These are phyloP conservation scores for Thelephora terrestris DNA, from an alignment of 1,284 basidiomycete genomes.

Conservation along the genomic window DNA sequence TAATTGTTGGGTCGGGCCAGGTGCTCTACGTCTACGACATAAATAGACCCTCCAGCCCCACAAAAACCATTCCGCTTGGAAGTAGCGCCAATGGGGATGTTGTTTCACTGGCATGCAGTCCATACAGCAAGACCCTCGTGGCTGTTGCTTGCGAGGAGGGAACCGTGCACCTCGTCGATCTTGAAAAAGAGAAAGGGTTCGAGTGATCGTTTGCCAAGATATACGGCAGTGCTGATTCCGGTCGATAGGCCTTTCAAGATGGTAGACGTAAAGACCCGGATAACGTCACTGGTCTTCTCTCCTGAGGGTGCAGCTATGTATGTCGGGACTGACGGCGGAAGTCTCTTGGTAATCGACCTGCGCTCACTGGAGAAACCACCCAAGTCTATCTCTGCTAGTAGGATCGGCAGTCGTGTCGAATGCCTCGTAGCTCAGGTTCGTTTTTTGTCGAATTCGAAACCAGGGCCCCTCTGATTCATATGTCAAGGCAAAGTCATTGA, in stretches of 20 bases:
- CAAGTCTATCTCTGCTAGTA: conserved; percentile 39
- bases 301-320: conserved; percentile 57
- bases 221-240: neutral
- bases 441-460: conserved; percentile 17
- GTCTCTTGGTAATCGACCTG: conserved; percentile 49
- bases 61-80: conserved; percentile 39
- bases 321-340: conserved; percentile 52
- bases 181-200: conserved; percentile 66
- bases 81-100: conserved; percentile 40
- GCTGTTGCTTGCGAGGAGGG: conserved; percentile 46
- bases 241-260: conserved; percentile 42
- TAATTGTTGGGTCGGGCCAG: conserved; percentile 44
- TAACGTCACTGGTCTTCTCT: conserved; percentile 55
- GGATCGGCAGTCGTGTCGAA: conserved; percentile 34
- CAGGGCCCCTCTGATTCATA: too few relatives aligned
- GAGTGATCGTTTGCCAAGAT: conserved; percentile 13
- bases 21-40: conserved; percentile 54
- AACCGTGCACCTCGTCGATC: conserved; percentile 45
- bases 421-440: conserved; percentile 49
- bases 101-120: conserved; percentile 47
- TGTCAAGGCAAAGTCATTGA: too few relatives aligned
- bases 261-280: conserved; percentile 36
- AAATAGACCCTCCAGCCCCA: conserved; percentile 41
- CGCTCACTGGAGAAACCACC: conserved; percentile 54
- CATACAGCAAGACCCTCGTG: conserved; percentile 62